phyloP scores from a whole-genome alignment of 495 filamentous ascomycete genomes.

The Hyaloscypha hepaticicola region DNA sequence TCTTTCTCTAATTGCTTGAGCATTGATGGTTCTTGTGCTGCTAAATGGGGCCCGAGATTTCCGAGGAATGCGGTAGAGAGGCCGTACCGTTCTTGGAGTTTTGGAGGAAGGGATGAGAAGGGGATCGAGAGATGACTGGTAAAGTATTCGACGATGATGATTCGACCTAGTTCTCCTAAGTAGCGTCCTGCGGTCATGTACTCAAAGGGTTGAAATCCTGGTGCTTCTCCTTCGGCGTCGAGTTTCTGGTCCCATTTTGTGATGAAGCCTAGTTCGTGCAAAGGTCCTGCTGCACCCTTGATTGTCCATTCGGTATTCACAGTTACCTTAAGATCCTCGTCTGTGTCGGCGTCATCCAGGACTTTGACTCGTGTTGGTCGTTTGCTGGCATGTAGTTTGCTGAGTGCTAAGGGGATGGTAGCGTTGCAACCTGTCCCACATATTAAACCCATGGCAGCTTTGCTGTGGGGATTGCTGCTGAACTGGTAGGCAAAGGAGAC shows the following conservation, averaged over 20 bases:
- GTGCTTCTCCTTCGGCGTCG: conserved; percentile 62
- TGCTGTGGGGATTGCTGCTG: conserved; percentile 52
- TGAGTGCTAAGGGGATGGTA: conserved; percentile 69
- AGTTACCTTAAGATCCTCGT: conserved; percentile 55
- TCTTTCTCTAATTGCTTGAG: conserved; percentile 51
- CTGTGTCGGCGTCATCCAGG: conserved; percentile 32
- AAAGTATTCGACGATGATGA: conserved; percentile 69
- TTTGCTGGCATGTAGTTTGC: conserved; percentile 63
- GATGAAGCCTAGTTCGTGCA: conserved; percentile 61
- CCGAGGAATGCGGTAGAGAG: conserved; percentile 73
- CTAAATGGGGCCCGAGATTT: conserved; percentile 51
- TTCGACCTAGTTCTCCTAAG: conserved; percentile 75
- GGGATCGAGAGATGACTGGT: conserved; percentile 41
- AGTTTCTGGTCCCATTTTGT: conserved; percentile 71
- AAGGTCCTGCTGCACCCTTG: conserved; percentile 64
- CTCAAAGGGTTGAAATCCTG: conserved; percentile 84
- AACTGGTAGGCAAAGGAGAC: conserved; percentile 71
- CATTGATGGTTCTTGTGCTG: conserved; percentile 46
- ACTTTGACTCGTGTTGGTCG: conserved; percentile 41
- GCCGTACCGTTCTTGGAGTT: conserved; percentile 60
- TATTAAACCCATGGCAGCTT: conserved; percentile 76
- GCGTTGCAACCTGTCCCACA: conserved; percentile 84
- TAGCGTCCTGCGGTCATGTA: conserved; percentile 87
- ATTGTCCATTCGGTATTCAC: conserved; percentile 91
- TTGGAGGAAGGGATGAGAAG: conserved; percentile 51